Percentiles rank a stretch among this genome's conserved stretches.
These are phyloP conservation scores for Ophiostoma novo-ulmi DNA, from an alignment of 2,329 filamentous ascomycete species.

Conservation along the genomic window DNA sequence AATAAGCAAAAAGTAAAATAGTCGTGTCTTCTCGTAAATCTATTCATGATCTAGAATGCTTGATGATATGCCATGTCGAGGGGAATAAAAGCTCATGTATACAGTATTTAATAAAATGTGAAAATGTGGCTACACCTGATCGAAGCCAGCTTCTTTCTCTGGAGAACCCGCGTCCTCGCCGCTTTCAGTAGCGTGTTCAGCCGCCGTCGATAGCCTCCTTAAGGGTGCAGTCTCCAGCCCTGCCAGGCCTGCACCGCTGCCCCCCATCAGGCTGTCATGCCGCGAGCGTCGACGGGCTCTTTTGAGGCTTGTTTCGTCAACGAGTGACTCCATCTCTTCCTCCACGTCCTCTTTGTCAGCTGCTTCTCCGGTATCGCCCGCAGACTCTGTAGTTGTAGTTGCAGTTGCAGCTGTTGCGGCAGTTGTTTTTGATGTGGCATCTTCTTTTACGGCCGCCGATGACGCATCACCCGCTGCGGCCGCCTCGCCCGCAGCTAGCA, in stretches of 20 bases:
- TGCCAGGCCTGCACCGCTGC: slow-evolving; percentile 29
- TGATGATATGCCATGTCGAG: neutral
- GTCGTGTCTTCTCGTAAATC: neutral
- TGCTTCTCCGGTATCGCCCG: neutral
- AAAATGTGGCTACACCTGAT: slow-evolving; percentile 20
- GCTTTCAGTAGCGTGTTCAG: neutral
- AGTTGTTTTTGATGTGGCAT: neutral
- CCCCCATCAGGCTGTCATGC: slow-evolving; percentile 51
- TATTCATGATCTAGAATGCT: neutral
- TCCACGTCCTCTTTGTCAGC: slow-evolving; percentile 22
- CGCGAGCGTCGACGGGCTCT: slow-evolving; percentile 49
- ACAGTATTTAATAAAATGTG: neutral
- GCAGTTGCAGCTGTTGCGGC: neutral
- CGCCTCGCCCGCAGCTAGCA: slow-evolving; percentile 33
- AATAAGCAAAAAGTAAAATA: neutral
- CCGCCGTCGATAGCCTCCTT: slow-evolving; percentile 9
- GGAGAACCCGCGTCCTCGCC: neutral
- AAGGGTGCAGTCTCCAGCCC: slow-evolving; percentile 35
- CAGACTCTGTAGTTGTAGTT: neutral
- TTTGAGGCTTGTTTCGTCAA: slow-evolving; percentile 52
- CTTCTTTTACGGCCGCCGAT: slow-evolving; percentile 21
- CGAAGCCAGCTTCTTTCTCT: slow-evolving; percentile 23
- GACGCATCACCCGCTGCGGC: slow-evolving; percentile 24
- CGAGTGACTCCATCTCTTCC: slow-evolving; percentile 38
- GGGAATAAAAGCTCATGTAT: neutral